Evolutionary conservation across 2,329 filamentous ascomycete species (phyloP).

Genomic region (Monosporascus sp.): DNA sequence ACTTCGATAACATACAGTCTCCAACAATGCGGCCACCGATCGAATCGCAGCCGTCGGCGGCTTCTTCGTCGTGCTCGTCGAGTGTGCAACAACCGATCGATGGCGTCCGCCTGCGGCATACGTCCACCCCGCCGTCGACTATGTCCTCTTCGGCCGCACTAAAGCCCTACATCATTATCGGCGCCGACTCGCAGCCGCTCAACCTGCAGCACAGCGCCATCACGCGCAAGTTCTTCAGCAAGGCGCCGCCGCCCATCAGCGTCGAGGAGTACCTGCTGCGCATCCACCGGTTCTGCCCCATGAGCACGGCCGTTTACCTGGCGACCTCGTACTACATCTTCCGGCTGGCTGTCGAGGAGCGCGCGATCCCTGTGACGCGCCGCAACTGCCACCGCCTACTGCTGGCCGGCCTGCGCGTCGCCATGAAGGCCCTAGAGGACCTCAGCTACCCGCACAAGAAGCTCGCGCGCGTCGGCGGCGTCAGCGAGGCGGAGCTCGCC

Average conservation of each 20-base stretch:
- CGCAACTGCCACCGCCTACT: constrained; percentile 84
- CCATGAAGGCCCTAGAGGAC: constrained; percentile 94
- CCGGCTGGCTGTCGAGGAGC: constrained; percentile 71
- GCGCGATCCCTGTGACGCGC: constrained; percentile 71
- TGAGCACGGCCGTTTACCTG: constrained; percentile 90
- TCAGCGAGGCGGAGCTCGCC: constrained; percentile 75
- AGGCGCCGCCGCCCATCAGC: constrained; percentile 75
- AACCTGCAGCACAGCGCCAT: constrained; percentile 79
- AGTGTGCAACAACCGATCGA: constrained; percentile 38
- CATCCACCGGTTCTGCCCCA: constrained; percentile 85
- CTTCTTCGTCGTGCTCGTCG: constrained; percentile 16
- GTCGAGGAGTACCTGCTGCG: constrained; percentile 81
- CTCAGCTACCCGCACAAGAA: constrained; percentile 79
- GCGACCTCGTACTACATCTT: constrained; percentile 85
- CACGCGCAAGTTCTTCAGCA: constrained; percentile 89
- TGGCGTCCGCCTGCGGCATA: constrained; percentile 46
- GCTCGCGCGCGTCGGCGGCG: constrained; percentile 82
- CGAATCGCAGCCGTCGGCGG: constrained; percentile 15
- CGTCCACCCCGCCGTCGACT: constrained; percentile 19
- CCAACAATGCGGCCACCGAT: neutral
- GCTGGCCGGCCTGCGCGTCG: constrained; percentile 77
- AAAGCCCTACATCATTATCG: constrained; percentile 55
- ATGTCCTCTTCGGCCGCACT: constrained; percentile 22
- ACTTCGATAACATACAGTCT: constrained; percentile 8
- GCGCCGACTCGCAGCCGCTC: constrained; percentile 66